Evolutionary conservation across 108 stramenopile species (phyloP).

Genomic region (Nannochloropsis salina): DNA sequence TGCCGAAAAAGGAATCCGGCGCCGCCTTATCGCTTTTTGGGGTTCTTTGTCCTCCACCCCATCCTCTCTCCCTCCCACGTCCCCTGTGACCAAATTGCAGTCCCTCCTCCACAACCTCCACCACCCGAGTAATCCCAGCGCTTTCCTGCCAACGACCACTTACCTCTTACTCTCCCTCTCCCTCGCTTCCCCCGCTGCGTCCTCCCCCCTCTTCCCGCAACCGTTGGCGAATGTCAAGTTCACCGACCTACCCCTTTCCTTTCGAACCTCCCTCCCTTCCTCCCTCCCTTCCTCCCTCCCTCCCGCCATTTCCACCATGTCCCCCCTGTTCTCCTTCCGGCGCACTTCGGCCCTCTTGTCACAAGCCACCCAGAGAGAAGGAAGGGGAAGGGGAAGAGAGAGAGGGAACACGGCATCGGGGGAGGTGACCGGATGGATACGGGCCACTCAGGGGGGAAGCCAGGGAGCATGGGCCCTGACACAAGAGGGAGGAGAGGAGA

Average conservation of each 20-base stretch:
- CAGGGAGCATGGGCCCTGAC: not conserved
- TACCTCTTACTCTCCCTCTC: constrained; percentile 17
- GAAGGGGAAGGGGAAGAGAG: not conserved
- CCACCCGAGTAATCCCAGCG: not conserved
- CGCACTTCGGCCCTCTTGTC: not conserved
- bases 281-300: not conserved
- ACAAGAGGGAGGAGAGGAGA: not conserved
- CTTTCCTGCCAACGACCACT: not conserved
- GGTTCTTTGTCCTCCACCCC: not conserved
- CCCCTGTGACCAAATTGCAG: not conserved
- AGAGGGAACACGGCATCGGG: not conserved
- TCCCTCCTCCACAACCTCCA: not conserved
- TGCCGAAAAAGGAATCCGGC: not conserved
- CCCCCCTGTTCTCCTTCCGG: constrained; percentile 1
- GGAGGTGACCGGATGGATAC: not conserved
- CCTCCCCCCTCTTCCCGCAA: not conserved
- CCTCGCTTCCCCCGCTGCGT: not conserved
- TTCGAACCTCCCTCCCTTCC: not conserved
- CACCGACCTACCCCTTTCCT: not conserved
- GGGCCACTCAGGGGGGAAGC: not conserved
- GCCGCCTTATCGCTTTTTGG: not conserved
- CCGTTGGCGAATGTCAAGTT: not conserved
- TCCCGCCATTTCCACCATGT: not conserved
- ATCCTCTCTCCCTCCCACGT: not conserved
- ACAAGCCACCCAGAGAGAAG: not conserved